Evolutionary conservation across 2,329 filamentous ascomycete genomes (phyloP).

Genomic region (Pleomassaria siparia): DNA sequence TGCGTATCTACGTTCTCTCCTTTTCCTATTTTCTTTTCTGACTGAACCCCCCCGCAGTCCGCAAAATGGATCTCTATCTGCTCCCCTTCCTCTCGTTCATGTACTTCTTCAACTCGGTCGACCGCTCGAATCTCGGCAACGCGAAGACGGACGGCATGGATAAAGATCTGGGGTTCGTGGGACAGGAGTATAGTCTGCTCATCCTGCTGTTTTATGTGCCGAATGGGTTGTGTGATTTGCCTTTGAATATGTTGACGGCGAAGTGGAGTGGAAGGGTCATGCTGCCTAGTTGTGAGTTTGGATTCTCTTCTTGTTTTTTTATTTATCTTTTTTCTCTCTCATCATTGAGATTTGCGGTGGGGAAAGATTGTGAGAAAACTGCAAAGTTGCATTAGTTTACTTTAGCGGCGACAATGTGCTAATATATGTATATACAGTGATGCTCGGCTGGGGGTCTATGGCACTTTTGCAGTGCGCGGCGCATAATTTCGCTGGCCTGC

Average conservation of each 20-base stretch:
- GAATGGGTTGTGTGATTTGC: constrained; percentile 53
- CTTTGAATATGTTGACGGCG: constrained; percentile 53
- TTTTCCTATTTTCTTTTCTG: too few relatives aligned
- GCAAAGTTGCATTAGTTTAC: too few relatives aligned
- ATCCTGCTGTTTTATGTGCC: constrained; percentile 56
- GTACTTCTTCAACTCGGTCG: constrained; percentile 44
- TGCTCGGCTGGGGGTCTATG: constrained; percentile 53
- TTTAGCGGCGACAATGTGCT: neutral
- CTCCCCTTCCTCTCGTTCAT: constrained; percentile 48
- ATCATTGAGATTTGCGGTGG: too few relatives aligned
- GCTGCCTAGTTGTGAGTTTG: constrained; percentile 36
- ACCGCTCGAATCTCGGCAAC: constrained; percentile 51
- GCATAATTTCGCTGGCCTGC: constrained; percentile 51
- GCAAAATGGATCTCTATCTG: constrained; percentile 48
- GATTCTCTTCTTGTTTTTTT: too few relatives aligned
- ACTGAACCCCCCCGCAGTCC: constrained; percentile 19
- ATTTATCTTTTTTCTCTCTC: too few relatives aligned
- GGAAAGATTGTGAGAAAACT: too few relatives aligned
- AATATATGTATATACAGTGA: constrained; percentile 28
- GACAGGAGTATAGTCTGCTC: constrained; percentile 47
- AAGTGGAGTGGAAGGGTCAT: constrained; percentile 49
- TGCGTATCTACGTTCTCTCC: too few relatives aligned
- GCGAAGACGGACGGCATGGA: constrained; percentile 55
- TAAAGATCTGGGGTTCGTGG: constrained; percentile 47
- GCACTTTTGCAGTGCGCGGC: constrained; percentile 53